A percentile compares a stretch with the other conserved stretches of the same genome.
Evolutionary conservation across 2,329 filamentous ascomycete genomes (phyloP).

Genomic region (Penicillium brasilianum): DNA sequence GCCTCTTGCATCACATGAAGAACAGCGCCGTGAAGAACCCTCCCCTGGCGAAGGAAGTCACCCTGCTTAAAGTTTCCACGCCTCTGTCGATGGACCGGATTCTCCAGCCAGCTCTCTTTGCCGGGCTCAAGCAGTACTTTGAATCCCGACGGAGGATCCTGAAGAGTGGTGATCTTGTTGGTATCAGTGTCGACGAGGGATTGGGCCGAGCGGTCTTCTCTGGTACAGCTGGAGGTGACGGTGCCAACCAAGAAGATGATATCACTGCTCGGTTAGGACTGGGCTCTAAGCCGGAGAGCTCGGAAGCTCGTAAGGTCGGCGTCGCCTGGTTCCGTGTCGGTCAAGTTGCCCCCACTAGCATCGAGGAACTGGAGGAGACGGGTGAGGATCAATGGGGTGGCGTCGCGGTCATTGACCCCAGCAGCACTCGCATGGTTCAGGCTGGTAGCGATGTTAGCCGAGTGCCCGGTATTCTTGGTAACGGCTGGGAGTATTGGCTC

Average conservation of each 20-base stretch:
- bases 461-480: conserved; percentile 75
- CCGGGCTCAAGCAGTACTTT: conserved; percentile 87
- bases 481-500: conserved; percentile 88
- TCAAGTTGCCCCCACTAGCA: conserved; percentile 62
- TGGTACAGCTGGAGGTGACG: conserved; percentile 58
- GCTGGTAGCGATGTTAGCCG: conserved; percentile 84
- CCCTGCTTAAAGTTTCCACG: conserved; percentile 84
- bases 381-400: conserved; percentile 80
- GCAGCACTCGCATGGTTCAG: conserved; percentile 86
- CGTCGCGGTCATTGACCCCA: conserved; percentile 82
- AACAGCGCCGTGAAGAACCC: conserved; percentile 55
- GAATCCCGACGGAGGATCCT: conserved; percentile 80
- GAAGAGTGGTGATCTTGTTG: conserved; percentile 84
- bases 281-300: conserved; percentile 29
- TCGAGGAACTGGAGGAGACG: conserved; percentile 61
- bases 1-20: conserved; percentile 59
- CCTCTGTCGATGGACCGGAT: conserved; percentile 84
- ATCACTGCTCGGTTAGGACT: conserved; percentile 52
- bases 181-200: conserved; percentile 84
- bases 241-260: conserved; percentile 74
- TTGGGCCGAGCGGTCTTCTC: conserved; percentile 83
- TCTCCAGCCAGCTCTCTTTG: conserved; percentile 83
- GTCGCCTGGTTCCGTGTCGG: conserved; percentile 95
- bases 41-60: conserved; percentile 75
- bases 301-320: conserved; percentile 54